Evolutionary conservation across 805 yeast species (phyloP).

Genomic region (Jamesozyma piceae): DNA sequence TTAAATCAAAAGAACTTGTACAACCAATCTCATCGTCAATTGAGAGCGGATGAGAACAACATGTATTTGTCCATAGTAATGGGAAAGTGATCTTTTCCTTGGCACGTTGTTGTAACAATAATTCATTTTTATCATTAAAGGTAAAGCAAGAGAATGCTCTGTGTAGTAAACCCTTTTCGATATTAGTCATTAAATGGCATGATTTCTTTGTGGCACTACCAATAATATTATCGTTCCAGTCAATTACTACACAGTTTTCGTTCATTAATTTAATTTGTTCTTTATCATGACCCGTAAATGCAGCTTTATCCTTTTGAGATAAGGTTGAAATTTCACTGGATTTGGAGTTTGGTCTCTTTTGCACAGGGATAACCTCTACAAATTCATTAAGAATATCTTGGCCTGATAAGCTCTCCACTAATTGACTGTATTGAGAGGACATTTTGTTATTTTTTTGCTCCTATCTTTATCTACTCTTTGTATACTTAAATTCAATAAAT

Average conservation of each 20-base stretch:
- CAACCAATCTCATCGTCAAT: slow-evolving; percentile 71
- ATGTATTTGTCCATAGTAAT: slow-evolving; percentile 95
- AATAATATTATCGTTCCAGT: slow-evolving; percentile 74
- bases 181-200: slow-evolving; percentile 82
- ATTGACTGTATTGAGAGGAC: slow-evolving; percentile 34
- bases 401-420: slow-evolving; percentile 44
- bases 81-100: slow-evolving; percentile 95
- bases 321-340: slow-evolving; percentile 29
- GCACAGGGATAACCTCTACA: slow-evolving; percentile 56
- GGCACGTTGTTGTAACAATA: slow-evolving; percentile 91
- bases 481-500: no score
- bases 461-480: no score
- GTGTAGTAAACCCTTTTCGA: slow-evolving; percentile 77
- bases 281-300: slow-evolving; percentile 82
- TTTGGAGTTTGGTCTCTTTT: slow-evolving; percentile 48
- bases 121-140: slow-evolving; percentile 65
- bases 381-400: slow-evolving; percentile 48
- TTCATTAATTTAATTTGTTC: slow-evolving; percentile 95
- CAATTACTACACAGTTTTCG: slow-evolving; percentile 89
- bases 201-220: slow-evolving; percentile 93
- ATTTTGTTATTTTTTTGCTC: background rate
- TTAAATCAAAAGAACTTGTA: slow-evolving; percentile 30
- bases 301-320: slow-evolving; percentile 28
- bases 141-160: slow-evolving; percentile 95
- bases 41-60: slow-evolving; percentile 96